Base-by-base conservation (phyloP, 495 filamentous ascomycete species). In the Mytilinidion resinicola region DNA sequence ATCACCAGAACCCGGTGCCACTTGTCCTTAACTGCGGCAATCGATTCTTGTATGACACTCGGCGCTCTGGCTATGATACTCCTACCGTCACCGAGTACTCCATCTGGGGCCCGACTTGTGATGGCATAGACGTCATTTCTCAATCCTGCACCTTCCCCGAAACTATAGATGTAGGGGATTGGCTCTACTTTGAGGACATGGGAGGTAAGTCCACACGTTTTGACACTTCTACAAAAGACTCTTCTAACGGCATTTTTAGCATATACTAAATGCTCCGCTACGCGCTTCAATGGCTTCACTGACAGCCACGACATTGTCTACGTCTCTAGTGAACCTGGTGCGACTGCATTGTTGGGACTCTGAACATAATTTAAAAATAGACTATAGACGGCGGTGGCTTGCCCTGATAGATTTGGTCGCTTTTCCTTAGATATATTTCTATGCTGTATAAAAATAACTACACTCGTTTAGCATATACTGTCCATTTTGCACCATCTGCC, bases 171-270 rank as follows among this genome's bases (percentile, higher is more conserved):
- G 86, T 91, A 12, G 91, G 92, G 34, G 93, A 99, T 71, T 99
- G 93, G 93, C 78, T 99, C 15, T 97, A 93, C 72, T 99, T 97
- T 68, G 89, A 95, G 76, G 83, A 96, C 38, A 99, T 99, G 93
- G 93, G 93, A 51, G 72, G 65, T 65, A 66, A 65, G 65, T 64
- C 56, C 44, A 9, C 11, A 7, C 49, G 15, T 38, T 51, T 17
- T 11, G 19, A 36, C 30, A 39, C 8, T 53, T 20, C 37, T 33
- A 10, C 14, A 8, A 25, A 1, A 0, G 9, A 8, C 14, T 9
- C 12, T 21, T 4, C 46, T 49, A 20, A 49, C 14, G 17, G 21
- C 15, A 8, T 8, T 9, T 30, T 43, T 12, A 61, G 93, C 93
- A 53, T 99, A 99, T 72, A 96, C 93, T 65, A 91, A 86, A 78